Percentiles rank a stretch among this genome's conserved stretches.
Conservation (phyloP, 495 filamentous ascomycete genomes). For the Annulohypoxylon moriforme region DNA sequence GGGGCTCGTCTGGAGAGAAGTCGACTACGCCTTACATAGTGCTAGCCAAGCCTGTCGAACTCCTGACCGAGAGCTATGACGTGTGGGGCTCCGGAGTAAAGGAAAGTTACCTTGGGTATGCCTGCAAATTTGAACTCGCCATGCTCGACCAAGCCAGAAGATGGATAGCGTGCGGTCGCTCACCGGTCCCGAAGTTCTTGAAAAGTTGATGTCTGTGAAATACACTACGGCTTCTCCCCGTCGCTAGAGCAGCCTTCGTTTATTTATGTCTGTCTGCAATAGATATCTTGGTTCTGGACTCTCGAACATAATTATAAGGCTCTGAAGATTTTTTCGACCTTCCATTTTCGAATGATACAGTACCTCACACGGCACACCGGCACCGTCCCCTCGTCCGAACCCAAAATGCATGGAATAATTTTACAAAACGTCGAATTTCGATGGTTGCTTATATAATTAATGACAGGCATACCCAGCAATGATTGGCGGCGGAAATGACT, state of each 20-base stretch:
- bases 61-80: constrained; percentile 17
- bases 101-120: constrained; percentile 16
- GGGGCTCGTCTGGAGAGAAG: background rate
- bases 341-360: background rate
- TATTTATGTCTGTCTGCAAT: background rate
- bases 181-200: background rate
- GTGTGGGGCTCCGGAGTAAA: constrained; percentile 27
- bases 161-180: background rate
- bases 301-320: background rate
- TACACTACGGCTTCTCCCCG: background rate
- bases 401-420: background rate
- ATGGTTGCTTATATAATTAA: constrained; percentile 6
- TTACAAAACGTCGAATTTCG: background rate
- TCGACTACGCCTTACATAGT: background rate
- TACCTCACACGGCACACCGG: background rate
- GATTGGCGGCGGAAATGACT: constrained; percentile 5
- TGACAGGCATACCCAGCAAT: background rate
- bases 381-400: background rate
- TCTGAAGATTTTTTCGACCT: background rate
- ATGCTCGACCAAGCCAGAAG: background rate
- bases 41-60: constrained; percentile 5
- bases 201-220: background rate
- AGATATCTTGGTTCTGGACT: background rate
- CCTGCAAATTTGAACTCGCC: background rate
- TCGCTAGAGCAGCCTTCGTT: background rate